Evolutionary conservation across 805 yeast genomes (phyloP).

Genomic region (Candida golubevii): DNA sequence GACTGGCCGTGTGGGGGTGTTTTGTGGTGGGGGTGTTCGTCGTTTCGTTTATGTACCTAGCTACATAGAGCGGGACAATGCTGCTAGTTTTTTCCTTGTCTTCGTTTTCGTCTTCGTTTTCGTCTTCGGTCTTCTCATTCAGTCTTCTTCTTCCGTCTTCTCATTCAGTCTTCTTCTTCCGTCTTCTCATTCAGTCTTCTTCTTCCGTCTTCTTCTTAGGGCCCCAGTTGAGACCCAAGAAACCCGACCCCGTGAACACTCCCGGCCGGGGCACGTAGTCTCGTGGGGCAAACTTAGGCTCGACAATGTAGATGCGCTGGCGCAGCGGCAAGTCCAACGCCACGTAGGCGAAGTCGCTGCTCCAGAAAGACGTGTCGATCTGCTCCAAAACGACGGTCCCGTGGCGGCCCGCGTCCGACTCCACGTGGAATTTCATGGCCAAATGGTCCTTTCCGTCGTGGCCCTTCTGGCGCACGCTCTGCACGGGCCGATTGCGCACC

Average conservation of each 20-base stretch:
- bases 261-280: slow-evolving; percentile 35
- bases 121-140: too few relatives aligned
- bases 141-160: too few relatives aligned
- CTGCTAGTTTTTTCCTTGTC: background rate
- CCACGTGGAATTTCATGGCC: slow-evolving; percentile 82
- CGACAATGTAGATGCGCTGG: slow-evolving; percentile 63
- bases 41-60: slow-evolving; percentile 10
- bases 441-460: slow-evolving; percentile 77
- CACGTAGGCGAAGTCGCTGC: slow-evolving; percentile 67
- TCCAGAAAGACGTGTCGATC: slow-evolving; percentile 58
- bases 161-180: too few relatives aligned
- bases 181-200: too few relatives aligned
- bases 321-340: slow-evolving; percentile 73
- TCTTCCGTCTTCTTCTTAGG: slow-evolving; percentile 56
- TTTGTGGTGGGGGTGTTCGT: slow-evolving; percentile 7
- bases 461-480: slow-evolving; percentile 61
- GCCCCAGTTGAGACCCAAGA: slow-evolving; percentile 85
- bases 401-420: slow-evolving; percentile 54
- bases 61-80: slow-evolving; percentile 3
- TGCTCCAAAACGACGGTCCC: slow-evolving; percentile 82
- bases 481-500: slow-evolving; percentile 85
- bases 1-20: slow-evolving; percentile 9
- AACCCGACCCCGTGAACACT: slow-evolving; percentile 45
- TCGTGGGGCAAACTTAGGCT: slow-evolving; percentile 49
- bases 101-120: too few relatives aligned